A percentile compares a stretch with the other conserved stretches of the same genome.
phyloP scores from a whole-genome alignment of 2,329 filamentous ascomycete species.

The Geosmithia morbida region DNA sequence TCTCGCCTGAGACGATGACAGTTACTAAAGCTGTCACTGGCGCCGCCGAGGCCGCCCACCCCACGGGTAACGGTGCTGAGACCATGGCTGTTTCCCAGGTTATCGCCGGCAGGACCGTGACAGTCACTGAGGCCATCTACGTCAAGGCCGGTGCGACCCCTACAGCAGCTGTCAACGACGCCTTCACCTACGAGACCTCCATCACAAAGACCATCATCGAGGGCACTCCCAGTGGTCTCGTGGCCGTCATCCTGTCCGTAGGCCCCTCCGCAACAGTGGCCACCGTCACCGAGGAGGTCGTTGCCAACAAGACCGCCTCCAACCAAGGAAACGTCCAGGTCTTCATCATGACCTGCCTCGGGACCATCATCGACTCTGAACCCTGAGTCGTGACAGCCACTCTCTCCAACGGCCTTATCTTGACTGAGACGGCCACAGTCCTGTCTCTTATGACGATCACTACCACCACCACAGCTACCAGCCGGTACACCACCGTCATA shows the following conservation, averaged over 20 bases:
- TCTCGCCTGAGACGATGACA: neutral
- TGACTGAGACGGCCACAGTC: conserved; percentile 3
- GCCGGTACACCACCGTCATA: neutral
- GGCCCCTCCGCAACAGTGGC: neutral
- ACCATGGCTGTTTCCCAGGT: neutral
- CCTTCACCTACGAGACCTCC: conserved; percentile 3
- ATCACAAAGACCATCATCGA: conserved; percentile 3
- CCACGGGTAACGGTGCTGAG: conserved; percentile 1
- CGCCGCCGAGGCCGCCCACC: neutral
- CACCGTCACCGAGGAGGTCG: neutral
- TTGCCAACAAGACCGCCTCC: neutral
- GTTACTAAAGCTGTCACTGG: neutral
- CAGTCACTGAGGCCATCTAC: neutral
- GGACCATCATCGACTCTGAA: neutral
- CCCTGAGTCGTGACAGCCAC: neutral
- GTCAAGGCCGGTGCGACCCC: neutral
- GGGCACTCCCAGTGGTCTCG: conserved; percentile 1
- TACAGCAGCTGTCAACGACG: neutral
- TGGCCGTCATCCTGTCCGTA: conserved; percentile 6
- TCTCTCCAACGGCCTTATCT: neutral
- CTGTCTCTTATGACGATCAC: neutral
- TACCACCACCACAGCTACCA: neutral
- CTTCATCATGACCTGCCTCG: neutral
- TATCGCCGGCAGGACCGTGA: conserved; percentile 7
- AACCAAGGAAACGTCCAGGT: neutral